Percentiles rank a stretch among this genome's conserved stretches.
These are phyloP conservation scores for Quercus mongolica DNA, from an alignment of 306 rosid species.

Conservation along the genomic window DNA sequence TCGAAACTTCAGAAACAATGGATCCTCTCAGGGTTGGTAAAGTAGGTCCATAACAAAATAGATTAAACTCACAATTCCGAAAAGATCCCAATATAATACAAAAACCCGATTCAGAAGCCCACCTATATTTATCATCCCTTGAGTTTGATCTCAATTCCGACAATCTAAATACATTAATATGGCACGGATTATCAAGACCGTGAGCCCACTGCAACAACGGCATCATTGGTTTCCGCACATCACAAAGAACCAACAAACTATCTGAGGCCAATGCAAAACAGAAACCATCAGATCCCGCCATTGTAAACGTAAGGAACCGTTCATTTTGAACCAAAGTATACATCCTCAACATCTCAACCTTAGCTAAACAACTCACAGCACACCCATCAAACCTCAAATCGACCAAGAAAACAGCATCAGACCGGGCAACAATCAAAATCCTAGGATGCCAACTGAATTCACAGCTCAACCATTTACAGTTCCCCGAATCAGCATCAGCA, in stretches of 20 bases:
- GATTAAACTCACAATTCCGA: conserved; percentile 55
- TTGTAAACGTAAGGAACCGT: conserved; percentile 51
- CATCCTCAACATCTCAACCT: conserved; percentile 41
- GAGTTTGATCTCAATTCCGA: conserved; percentile 55
- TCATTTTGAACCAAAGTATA: conserved; percentile 37
- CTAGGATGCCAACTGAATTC: conserved; percentile 73
- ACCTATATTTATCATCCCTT: conserved; percentile 32
- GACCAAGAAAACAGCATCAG: conserved; percentile 61
- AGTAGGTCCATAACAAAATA: conserved; percentile 60
- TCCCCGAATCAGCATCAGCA: conserved; percentile 19
- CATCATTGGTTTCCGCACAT: conserved; percentile 55
- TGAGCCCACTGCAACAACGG: conserved; percentile 68
- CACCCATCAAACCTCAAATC: conserved; percentile 45
- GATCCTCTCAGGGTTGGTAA: conserved; percentile 29
- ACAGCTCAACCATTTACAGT: conserved; percentile 56
- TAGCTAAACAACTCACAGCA: conserved; percentile 45
- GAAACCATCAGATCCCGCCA: conserved; percentile 42
- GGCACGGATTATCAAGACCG: conserved; percentile 43
- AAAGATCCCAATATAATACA: conserved; percentile 67
- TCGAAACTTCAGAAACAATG: conserved; percentile 29
- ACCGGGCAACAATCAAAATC: conserved; percentile 49
- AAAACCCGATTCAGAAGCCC: conserved; percentile 62
- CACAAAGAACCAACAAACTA: conserved; percentile 53
- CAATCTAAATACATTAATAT: conserved; percentile 41
- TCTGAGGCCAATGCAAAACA: conserved; percentile 54